Evolutionary conservation across 192 early-diverging fungal genomes (phyloP), one percentile per base, ranked within the genome.

Genomic region (Rhizophagus clarus): DNA sequence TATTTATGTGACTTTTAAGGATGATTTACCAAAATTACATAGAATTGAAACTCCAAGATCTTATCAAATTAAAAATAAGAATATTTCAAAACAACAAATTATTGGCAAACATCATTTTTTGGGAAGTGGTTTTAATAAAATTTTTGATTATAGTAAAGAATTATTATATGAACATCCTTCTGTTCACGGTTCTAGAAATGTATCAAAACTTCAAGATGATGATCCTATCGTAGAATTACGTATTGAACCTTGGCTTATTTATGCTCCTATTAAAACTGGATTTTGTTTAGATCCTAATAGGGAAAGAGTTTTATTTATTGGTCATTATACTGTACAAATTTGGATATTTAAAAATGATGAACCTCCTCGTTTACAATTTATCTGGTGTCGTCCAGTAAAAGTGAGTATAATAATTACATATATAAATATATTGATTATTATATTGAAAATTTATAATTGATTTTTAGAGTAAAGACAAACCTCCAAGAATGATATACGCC

Each of bases 171-270:
- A 72, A 72, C 47, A 11, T 45, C 12, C 9, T 72, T 11, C 71
- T 12, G n/a, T n/a, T n/a, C n/a, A n/a, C n/a, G 40, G 22, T n/a
- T 22, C 17, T 40, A 14, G 26, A 34, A 72, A 17, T 14, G 71
- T 49, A 26, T 26, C 37, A 2, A n/a, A 8, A 9, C 24, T 72
- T 32, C 37, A 6, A 8, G 34, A 72, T 28, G 71, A 72, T 28
- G 42, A 72, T 47, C 32, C 71, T 7, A 72, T 72, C 24, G 71
- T 72, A 20, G 24, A 72, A 15, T 40, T 72, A 15, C 34, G 37
- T 26, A 72, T 72, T 20, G 71, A 72, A 72, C 71, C 71, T 20
- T 72, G 71, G 71, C 34, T 45, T n/a, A 72, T 72, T 17, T 72
- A 40, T 45, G 20, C 34, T 11, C 71, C 71, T n/a, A 34, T 72